These are phyloP conservation scores for Priceomyces medius DNA, from an alignment of 805 yeast species.

Conservation along the genomic window DNA sequence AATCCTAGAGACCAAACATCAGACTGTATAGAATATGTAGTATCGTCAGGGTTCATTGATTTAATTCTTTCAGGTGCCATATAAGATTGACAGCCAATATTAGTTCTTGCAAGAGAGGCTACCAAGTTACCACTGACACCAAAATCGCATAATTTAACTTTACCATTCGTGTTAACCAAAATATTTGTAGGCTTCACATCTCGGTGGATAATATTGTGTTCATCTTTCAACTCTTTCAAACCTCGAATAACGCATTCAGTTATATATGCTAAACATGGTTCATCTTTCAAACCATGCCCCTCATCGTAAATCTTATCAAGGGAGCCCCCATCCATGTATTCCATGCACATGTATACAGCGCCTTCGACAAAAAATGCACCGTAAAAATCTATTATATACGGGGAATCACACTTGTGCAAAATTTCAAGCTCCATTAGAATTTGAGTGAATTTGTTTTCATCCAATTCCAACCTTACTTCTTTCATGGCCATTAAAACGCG, in stretches of 20 bases:
- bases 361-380: slow-evolving; percentile 98
- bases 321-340: slow-evolving; percentile 96
- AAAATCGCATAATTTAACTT: slow-evolving; percentile 89
- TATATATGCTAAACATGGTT: slow-evolving; percentile 74
- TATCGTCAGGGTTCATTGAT: slow-evolving; percentile 67
- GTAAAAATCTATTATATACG: slow-evolving; percentile 90
- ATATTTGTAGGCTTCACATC: slow-evolving; percentile 97
- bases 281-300: slow-evolving; percentile 63
- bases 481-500: slow-evolving; percentile 95
- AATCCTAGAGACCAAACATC: slow-evolving; percentile 96
- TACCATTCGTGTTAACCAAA: slow-evolving; percentile 77
- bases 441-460: slow-evolving; percentile 90
- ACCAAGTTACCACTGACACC: slow-evolving; percentile 96
- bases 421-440: slow-evolving; percentile 95
- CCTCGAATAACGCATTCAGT: slow-evolving; percentile 81
- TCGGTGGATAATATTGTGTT: slow-evolving; percentile 89
- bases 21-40: slow-evolving; percentile 86
- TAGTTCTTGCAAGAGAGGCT: slow-evolving; percentile 91
- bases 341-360: slow-evolving; percentile 97
- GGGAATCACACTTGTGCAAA: slow-evolving; percentile 85
- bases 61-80: slow-evolving; percentile 98
- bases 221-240: slow-evolving; percentile 78
- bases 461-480: slow-evolving; percentile 89
- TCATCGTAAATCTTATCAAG: slow-evolving; percentile 77
- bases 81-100: slow-evolving; percentile 95